phyloP scores from a whole-genome alignment of 805 yeast genomes.

The Scheffersomyces coipomensis region DNA sequence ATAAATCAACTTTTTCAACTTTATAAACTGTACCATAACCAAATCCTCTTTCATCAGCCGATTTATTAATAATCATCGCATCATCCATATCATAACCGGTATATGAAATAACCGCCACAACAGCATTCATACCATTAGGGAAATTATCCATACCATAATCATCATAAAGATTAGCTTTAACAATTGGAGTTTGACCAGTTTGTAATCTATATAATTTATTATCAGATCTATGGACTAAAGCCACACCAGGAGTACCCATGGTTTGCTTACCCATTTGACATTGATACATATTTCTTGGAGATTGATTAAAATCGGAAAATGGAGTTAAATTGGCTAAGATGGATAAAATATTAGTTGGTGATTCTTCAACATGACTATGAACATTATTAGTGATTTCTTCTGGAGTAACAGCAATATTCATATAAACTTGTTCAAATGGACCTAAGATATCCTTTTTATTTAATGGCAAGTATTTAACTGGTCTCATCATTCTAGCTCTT shows the following conservation, averaged over 20 bases:
- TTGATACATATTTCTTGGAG: slow-evolving; percentile 99
- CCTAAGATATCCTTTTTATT: slow-evolving; percentile 86
- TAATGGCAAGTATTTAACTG: slow-evolving; percentile 86
- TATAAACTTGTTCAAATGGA: slow-evolving; percentile 96
- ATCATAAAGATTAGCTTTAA: slow-evolving; percentile 88
- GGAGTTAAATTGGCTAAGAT: slow-evolving; percentile 97
- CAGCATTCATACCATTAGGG: slow-evolving; percentile 98
- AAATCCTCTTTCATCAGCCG: slow-evolving; percentile 97
- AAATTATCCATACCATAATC: slow-evolving; percentile 97
- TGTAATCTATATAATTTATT: slow-evolving; percentile 91
- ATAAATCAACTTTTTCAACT: slow-evolving; percentile 86
- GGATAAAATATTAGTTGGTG: slow-evolving; percentile 92
- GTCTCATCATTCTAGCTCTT: slow-evolving; percentile 92
- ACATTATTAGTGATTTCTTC: slow-evolving; percentile 78
- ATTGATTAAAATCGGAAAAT: slow-evolving; percentile 96
- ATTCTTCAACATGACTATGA: slow-evolving; percentile 90
- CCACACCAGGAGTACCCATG: slow-evolving; percentile 99
- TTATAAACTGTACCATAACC: slow-evolving; percentile 97
- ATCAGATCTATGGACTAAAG: slow-evolving; percentile 86
- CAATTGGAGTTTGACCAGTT: slow-evolving; percentile 96
- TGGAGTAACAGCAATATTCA: slow-evolving; percentile 94
- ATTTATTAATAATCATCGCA: slow-evolving; percentile 97
- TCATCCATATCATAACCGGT: slow-evolving; percentile 99
- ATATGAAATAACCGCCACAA: slow-evolving; percentile 97
- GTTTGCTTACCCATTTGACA: slow-evolving; percentile 99